Conservation (phyloP, 805 yeast species). For the Metschnikowia hibisci region DNA sequence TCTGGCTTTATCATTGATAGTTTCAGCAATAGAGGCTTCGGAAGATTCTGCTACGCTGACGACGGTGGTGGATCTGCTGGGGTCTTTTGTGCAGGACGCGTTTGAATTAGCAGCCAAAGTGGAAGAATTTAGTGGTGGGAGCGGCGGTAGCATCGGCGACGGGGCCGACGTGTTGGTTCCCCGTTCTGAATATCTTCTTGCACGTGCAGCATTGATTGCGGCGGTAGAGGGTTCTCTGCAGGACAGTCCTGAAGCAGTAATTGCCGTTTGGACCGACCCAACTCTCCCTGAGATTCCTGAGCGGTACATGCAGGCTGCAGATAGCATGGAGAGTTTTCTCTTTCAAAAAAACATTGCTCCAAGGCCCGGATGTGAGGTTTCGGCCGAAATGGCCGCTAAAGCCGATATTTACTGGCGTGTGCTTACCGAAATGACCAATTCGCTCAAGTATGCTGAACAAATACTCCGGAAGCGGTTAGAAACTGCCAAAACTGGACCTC, state of each 20-base stretch:
- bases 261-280: slow-evolving; percentile 31
- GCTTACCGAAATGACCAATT: slow-evolving; percentile 33
- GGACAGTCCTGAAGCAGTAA: slow-evolving; percentile 12
- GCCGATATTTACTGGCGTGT: slow-evolving; percentile 35
- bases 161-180: not conserved
- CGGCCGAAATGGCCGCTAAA: slow-evolving; percentile 6
- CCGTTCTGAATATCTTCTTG: slow-evolving; percentile 13
- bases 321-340: slow-evolving; percentile 41
- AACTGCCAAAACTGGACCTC: slow-evolving; percentile 4
- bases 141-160: slow-evolving; percentile 1
- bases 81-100: slow-evolving; percentile 18
- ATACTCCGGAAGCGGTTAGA: slow-evolving; percentile 17
- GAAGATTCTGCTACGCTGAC: slow-evolving; percentile 7
- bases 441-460: slow-evolving; percentile 39
- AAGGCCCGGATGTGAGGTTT: not conserved
- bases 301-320: slow-evolving; percentile 39
- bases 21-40: slow-evolving; percentile 27
- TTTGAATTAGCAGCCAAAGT: slow-evolving; percentile 22
- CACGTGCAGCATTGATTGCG: slow-evolving; percentile 20
- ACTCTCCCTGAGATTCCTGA: slow-evolving; percentile 31
- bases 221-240: slow-evolving; percentile 15
- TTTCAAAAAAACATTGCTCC: slow-evolving; percentile 29
- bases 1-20: slow-evolving; percentile 26
- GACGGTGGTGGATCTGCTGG: slow-evolving; percentile 16
- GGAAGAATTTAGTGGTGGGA: too few relatives aligned